These are phyloP conservation scores for Phytophthora brassicae DNA, from an alignment of 352 stramenopile species.

Conservation along the genomic window DNA sequence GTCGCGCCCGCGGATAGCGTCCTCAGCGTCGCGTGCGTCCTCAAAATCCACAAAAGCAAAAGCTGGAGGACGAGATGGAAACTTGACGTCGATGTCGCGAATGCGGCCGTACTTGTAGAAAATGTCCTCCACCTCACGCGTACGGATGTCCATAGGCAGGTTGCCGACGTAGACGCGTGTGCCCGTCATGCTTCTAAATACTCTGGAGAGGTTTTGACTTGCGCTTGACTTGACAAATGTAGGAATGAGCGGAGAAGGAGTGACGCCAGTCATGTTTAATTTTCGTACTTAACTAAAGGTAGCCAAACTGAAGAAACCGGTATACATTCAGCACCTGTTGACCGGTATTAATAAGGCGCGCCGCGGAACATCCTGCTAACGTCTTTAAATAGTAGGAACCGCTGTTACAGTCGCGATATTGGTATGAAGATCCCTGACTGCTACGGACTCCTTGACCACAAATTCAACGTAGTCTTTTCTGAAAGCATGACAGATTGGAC, in stretches of 20 bases:
- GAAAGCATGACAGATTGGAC: background rate
- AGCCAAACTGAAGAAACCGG: too few relatives aligned
- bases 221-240: conserved; percentile 27
- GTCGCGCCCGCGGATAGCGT: conserved; percentile 55
- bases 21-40: conserved; percentile 62
- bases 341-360: background rate
- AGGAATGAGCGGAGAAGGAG: conserved; percentile 21
- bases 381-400: too few relatives aligned
- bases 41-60: conserved; percentile 83
- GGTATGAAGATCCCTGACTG: background rate
- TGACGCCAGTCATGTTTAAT: too few relatives aligned
- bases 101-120: conserved; percentile 79
- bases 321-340: background rate
- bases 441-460: too few relatives aligned
- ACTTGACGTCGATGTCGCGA: conserved; percentile 69
- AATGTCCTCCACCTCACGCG: conserved; percentile 72
- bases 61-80: conserved; percentile 53
- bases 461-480: too few relatives aligned
- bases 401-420: background rate
- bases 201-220: background rate
- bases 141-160: conserved; percentile 71
- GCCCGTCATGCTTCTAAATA: conserved; percentile 28
- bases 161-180: conserved; percentile 72
- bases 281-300: background rate
- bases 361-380: too few relatives aligned